phyloP scores from a whole-genome alignment of 2,329 filamentous ascomycete genomes.

The Aspergillus melleus region DNA sequence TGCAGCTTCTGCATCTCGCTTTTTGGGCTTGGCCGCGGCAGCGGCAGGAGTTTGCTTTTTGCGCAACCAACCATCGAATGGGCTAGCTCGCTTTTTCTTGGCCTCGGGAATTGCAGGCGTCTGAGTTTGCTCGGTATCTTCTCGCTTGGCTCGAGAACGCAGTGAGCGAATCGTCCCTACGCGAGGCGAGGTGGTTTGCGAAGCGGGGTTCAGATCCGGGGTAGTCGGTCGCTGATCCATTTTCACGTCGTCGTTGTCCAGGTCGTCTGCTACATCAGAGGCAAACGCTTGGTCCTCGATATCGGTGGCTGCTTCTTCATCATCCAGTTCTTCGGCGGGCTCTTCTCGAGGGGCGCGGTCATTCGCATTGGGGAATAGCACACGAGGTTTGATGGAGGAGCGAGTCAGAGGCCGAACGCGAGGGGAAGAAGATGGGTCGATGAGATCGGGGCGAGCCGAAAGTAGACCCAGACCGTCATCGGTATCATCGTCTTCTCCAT shows the following conservation, averaged over 20 bases:
- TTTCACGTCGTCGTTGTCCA: conserved; percentile 15
- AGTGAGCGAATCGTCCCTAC: conserved; percentile 34
- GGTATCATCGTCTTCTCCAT: conserved; percentile 42
- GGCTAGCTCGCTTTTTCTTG: conserved; percentile 37
- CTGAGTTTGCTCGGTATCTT: conserved; percentile 21
- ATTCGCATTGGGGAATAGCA: conserved; percentile 57
- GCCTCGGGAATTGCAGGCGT: conserved; percentile 26
- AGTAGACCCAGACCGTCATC: conserved; percentile 45
- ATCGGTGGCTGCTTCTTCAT: conserved; percentile 57
- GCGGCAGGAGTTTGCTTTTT: conserved; percentile 35
- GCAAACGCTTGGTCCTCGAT: conserved; percentile 46
- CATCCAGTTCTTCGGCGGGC: conserved; percentile 43
- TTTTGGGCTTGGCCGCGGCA: conserved; percentile 30
- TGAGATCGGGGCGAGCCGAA: conserved; percentile 39
- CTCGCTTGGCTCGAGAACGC: conserved; percentile 31
- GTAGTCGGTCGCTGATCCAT: conserved; percentile 23
- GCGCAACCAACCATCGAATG: conserved; percentile 43
- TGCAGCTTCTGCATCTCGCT: conserved; percentile 34
- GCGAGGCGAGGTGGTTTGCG: conserved; percentile 32
- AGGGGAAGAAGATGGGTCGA: conserved; percentile 30
- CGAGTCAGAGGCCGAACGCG: conserved; percentile 55
- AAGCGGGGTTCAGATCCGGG: conserved; percentile 20
- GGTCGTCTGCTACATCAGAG: conserved; percentile 17
- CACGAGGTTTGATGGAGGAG: conserved; percentile 59
- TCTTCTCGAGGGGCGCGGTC: conserved; percentile 41